phyloP scores from a whole-genome alignment of 495 filamentous ascomycete species.

The Lophium mytilinum region DNA sequence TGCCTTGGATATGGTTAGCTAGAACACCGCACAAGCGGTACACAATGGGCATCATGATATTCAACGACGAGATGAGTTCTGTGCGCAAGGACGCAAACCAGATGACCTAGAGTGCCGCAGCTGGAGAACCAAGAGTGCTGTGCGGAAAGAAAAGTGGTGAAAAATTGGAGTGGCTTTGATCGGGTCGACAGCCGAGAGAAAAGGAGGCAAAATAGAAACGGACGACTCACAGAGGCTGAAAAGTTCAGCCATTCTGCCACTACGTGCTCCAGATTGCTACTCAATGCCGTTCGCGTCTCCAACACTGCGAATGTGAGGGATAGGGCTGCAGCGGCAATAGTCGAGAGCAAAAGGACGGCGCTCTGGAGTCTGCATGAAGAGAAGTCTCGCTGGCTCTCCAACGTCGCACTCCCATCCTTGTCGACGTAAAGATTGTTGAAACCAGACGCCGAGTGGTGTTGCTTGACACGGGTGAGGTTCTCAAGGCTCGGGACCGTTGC shows the following conservation, averaged over 20 bases:
- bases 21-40: no score
- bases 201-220: neutral
- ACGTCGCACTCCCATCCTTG: neutral
- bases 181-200: neutral
- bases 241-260: neutral
- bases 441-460: neutral
- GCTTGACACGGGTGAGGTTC: neutral
- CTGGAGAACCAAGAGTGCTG: no score
- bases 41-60: no score
- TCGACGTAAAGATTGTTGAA: neutral
- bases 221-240: neutral
- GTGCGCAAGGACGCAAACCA: no score
- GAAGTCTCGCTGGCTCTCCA: neutral
- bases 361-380: neutral
- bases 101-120: no score
- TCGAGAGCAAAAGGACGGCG: neutral
- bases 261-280: neutral
- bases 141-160: no score
- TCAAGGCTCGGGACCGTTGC: neutral
- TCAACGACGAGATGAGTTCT: no score
- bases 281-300: neutral
- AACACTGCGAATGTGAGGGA: neutral
- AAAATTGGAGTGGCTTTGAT: neutral
- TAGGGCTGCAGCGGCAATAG: neutral
- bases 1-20: neutral